Conservation (phyloP, 2,329 filamentous ascomycete species). For the Metarhizium robertsii region DNA sequence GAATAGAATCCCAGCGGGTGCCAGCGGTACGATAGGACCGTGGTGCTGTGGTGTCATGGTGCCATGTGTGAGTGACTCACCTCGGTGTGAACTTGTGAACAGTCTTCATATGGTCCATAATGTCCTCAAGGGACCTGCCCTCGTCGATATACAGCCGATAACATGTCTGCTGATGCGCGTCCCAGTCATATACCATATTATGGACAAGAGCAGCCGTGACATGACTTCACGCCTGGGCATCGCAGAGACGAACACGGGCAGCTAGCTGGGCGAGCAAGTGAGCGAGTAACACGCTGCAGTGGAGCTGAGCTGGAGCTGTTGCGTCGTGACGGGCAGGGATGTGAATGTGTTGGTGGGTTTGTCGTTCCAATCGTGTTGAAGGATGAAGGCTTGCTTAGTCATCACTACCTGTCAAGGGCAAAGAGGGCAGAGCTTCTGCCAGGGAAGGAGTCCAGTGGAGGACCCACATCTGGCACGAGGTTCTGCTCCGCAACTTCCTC, state of each 20-base stretch:
- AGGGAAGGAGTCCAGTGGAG: too few relatives aligned
- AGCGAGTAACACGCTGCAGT: neutral
- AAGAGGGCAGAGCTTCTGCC: too few relatives aligned
- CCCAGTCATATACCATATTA: slow-evolving; percentile 39
- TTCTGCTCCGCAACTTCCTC: neutral
- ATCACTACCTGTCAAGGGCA: too few relatives aligned
- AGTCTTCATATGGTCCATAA: slow-evolving; percentile 61
- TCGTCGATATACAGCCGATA: slow-evolving; percentile 66
- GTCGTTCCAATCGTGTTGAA: too few relatives aligned
- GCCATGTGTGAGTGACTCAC: slow-evolving; percentile 37
- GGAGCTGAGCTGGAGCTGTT: neutral
- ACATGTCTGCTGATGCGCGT: slow-evolving; percentile 31
- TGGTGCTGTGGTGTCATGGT: neutral
- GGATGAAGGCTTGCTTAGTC: neutral
- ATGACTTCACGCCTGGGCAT: slow-evolving; percentile 5
- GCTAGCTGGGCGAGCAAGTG: neutral
- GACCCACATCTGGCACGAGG: neutral
- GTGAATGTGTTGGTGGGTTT: neutral
- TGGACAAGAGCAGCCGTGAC: neutral
- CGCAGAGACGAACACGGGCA: neutral
- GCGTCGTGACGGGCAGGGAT: neutral
- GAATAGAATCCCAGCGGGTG: too few relatives aligned
- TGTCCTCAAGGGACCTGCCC: slow-evolving; percentile 61
- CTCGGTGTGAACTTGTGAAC: slow-evolving; percentile 61
- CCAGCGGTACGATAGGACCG: neutral